Evolutionary conservation across 1,139 yeast species (phyloP), one percentile per base, ranked within the genome.

Genomic region (Schwanniomyces etchellsii): DNA sequence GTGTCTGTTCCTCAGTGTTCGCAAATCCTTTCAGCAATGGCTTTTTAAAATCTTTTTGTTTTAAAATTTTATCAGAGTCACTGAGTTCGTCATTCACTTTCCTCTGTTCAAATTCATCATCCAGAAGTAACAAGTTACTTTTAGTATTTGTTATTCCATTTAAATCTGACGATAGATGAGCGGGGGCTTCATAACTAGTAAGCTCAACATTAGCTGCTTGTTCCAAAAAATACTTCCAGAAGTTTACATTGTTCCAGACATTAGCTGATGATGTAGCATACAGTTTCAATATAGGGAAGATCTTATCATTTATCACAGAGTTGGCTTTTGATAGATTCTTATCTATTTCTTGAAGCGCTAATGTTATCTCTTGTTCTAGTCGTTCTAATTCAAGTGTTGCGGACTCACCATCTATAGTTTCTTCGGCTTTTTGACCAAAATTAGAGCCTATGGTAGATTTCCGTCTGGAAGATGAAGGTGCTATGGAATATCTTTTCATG

Each of bases 331-430:
- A 70, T 33, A 83, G 67, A 45, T 81, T 78, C 35, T 77, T 70
- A 55, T 88, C 95, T 18, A 88, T 83, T 36, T 79, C 81, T 51
- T 85, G 96, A 30, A 88, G 57, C 2, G 80, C 76, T 32, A 82
- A 58, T 0, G 95, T 85, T 26, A 86, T 83, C 45, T 79, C 83
- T 50, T 84, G 95, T 45, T 88, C 95, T 25, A 86, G 57, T 42
- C 75, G 64, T 45, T 85, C 94, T 33, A 83, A 59, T 44, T 81
- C 85, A 27, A 63, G 67, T 16, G 67, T 61, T 29, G 64, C 70
- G 24, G 55, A 50, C 28, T 50, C 47, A n/a, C 43, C 35, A 25
- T 50, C 52, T 10, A 25, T 13, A 21, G 14, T 24, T 9, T 32
- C 35, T 17, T 32, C 35, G 5, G 25, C 26, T 11, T 26, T 28